Conservation (phyloP, 2,329 filamentous ascomycete species). For the Elsinoe batatas region DNA sequence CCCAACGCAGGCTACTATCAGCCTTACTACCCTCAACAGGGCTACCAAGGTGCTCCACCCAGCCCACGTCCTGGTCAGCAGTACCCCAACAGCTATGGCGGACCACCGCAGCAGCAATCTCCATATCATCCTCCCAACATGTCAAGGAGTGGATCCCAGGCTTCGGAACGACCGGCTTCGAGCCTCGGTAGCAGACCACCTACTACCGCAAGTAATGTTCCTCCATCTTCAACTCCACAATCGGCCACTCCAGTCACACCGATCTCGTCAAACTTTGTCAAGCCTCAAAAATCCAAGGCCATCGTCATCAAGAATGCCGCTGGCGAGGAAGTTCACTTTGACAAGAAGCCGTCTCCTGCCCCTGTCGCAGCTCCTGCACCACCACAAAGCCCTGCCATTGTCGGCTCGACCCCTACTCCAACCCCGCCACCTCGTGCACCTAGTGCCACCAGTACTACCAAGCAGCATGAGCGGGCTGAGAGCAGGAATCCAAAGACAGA, state of each 20-base stretch:
- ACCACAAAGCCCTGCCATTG: constrained; percentile 52
- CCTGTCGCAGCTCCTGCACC: constrained; percentile 41
- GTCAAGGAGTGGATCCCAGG: constrained; percentile 75
- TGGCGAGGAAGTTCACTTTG: constrained; percentile 63
- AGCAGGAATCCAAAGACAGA: constrained; percentile 62
- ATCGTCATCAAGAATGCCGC: constrained; percentile 77
- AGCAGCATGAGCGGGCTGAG: constrained; percentile 60
- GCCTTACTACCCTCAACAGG: constrained; percentile 34
- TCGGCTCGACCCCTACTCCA: constrained; percentile 69
- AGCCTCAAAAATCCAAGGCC: constrained; percentile 54
- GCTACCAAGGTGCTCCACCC: constrained; percentile 31
- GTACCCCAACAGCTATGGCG: constrained; percentile 41
- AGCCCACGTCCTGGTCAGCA: constrained; percentile 31
- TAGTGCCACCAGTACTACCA: constrained; percentile 51
- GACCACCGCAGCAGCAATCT: constrained; percentile 40
- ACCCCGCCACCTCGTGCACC: constrained; percentile 60
- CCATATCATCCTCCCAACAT: constrained; percentile 57
- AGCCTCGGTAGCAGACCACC: constrained; percentile 48
- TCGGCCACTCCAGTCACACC: constrained; percentile 41
- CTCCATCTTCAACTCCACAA: constrained; percentile 19
- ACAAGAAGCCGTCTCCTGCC: constrained; percentile 35
- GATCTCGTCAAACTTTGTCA: constrained; percentile 50
- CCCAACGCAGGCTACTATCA: constrained; percentile 35
- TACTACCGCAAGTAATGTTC: constrained; percentile 9
- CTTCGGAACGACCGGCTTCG: constrained; percentile 53